Evolutionary conservation across 2,329 filamentous ascomycete species (phyloP).

Genomic region (Paracamarosporium sp.): DNA sequence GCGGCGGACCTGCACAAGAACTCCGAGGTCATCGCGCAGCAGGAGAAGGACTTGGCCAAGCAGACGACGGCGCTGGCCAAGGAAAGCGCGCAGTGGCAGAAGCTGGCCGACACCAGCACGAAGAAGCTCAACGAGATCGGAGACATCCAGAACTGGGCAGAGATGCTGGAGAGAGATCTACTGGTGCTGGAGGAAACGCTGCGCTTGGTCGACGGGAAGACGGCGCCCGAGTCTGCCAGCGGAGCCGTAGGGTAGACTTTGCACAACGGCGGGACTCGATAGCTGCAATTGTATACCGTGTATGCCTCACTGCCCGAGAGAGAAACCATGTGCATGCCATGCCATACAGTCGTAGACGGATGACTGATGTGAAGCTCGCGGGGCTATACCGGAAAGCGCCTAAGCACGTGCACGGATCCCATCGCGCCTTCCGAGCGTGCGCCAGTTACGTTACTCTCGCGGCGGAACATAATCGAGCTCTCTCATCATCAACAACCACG

Average conservation of each 20-base stretch:
- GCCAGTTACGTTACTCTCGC: slow-evolving; percentile 10
- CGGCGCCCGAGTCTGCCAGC: slow-evolving; percentile 35
- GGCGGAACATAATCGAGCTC: slow-evolving; percentile 13
- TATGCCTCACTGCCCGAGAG: no score
- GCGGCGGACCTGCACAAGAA: slow-evolving; percentile 75
- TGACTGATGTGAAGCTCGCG: no score
- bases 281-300: neutral
- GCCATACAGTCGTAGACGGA: no score
- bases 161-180: slow-evolving; percentile 68
- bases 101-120: slow-evolving; percentile 68
- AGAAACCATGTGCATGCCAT: no score
- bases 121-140: slow-evolving; percentile 77
- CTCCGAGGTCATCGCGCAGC: slow-evolving; percentile 67
- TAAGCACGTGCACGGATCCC: neutral
- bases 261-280: slow-evolving; percentile 1
- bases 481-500: slow-evolving; percentile 11
- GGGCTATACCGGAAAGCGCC: no score
- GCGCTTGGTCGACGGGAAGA: slow-evolving; percentile 42
- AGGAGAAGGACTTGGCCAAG: slow-evolving; percentile 70
- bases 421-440: slow-evolving; percentile 5
- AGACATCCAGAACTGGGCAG: slow-evolving; percentile 86
- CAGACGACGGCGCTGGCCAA: slow-evolving; percentile 66
- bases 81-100: slow-evolving; percentile 70
- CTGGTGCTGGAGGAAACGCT: slow-evolving; percentile 50
- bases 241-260: slow-evolving; percentile 26